phyloP scores from a whole-genome alignment of 805 yeast species.

The Ogataea saltuana region DNA sequence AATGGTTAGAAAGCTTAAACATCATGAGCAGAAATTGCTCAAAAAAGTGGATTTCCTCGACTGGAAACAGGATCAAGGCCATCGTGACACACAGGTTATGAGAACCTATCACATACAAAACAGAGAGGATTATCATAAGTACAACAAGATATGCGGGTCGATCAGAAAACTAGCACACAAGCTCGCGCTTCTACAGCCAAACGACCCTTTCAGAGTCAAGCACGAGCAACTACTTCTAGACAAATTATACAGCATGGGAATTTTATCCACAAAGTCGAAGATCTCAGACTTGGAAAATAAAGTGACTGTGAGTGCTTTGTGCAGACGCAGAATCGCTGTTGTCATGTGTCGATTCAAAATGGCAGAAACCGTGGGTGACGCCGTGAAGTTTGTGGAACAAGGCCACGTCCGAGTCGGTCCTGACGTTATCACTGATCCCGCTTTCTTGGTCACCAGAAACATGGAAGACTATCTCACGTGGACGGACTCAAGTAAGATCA shows the following conservation, averaged over 20 bases:
- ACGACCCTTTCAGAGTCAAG: conserved; percentile 82
- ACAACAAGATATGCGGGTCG: conserved; percentile 90
- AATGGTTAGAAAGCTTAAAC: conserved; percentile 84
- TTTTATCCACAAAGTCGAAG: conserved; percentile 83
- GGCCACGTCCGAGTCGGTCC: conserved; percentile 99
- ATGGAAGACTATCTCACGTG: conserved; percentile 97
- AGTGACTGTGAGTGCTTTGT: conserved; percentile 86
- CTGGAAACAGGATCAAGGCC: conserved; percentile 96
- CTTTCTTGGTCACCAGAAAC: conserved; percentile 86
- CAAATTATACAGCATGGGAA: conserved; percentile 85
- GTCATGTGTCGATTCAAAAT: conserved; percentile 92
- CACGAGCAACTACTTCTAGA: conserved; percentile 89
- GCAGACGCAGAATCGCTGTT: conserved; percentile 90
- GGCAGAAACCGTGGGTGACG: conserved; percentile 89
- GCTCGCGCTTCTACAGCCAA: conserved; percentile 79
- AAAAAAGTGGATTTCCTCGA: conserved; percentile 95
- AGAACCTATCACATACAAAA: conserved; percentile 90
- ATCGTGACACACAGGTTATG: conserved; percentile 96
- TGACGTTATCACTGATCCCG: conserved; percentile 92
- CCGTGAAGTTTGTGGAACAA: conserved; percentile 89
- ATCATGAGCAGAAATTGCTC: conserved; percentile 92
- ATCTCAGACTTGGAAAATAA: conserved; percentile 90
- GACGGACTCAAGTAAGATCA: conserved; percentile 96
- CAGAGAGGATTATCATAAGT: conserved; percentile 93
- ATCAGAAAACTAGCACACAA: conserved; percentile 85